Percentiles rank a stretch among this genome's conserved stretches.
These are phyloP conservation scores for Lactarius evosmus DNA, from an alignment of 768 basidiomycete genomes.

Conservation along the genomic window DNA sequence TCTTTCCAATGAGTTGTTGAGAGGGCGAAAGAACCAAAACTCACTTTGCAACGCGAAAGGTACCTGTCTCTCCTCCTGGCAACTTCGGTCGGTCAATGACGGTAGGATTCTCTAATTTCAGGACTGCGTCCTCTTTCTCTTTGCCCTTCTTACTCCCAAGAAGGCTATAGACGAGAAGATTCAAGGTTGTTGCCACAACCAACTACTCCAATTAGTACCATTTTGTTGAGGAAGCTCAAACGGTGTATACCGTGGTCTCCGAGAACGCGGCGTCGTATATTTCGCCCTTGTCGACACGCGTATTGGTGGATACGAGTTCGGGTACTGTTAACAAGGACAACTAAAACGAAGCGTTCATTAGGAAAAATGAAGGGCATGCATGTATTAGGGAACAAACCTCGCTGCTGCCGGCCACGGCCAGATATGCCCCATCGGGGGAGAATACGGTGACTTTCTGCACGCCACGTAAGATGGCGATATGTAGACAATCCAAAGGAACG, in stretches of 20 bases:
- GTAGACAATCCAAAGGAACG: constrained; percentile 11
- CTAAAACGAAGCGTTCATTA: constrained; percentile 21
- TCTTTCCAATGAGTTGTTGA: constrained; percentile 2
- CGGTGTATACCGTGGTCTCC: constrained; percentile 48
- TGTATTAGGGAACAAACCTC: constrained; percentile 47
- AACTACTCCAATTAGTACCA: constrained; percentile 42
- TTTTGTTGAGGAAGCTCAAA: not conserved
- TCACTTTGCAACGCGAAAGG: constrained; percentile 17
- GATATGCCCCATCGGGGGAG: constrained; percentile 60
- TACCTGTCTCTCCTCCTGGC: constrained; percentile 19
- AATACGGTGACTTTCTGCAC: constrained; percentile 84
- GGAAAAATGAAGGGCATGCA: not conserved
- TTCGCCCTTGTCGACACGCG: constrained; percentile 63
- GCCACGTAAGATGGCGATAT: constrained; percentile 22
- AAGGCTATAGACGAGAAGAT: constrained; percentile 64
- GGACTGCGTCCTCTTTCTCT: constrained; percentile 36
- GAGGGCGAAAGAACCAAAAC: not conserved
- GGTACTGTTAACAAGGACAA: constrained; percentile 31
- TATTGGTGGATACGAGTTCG: constrained; percentile 42
- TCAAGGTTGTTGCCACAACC: constrained; percentile 60
- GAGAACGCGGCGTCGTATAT: constrained; percentile 87
- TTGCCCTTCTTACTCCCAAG: constrained; percentile 39
- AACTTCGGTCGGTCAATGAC: constrained; percentile 23
- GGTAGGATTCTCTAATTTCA: constrained; percentile 20
- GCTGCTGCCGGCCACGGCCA: constrained; percentile 72